Evolutionary conservation across 2,329 filamentous ascomycete genomes (phyloP), one percentile per base, ranked within the genome.

Genomic region (Aureobasidium sp.): DNA sequence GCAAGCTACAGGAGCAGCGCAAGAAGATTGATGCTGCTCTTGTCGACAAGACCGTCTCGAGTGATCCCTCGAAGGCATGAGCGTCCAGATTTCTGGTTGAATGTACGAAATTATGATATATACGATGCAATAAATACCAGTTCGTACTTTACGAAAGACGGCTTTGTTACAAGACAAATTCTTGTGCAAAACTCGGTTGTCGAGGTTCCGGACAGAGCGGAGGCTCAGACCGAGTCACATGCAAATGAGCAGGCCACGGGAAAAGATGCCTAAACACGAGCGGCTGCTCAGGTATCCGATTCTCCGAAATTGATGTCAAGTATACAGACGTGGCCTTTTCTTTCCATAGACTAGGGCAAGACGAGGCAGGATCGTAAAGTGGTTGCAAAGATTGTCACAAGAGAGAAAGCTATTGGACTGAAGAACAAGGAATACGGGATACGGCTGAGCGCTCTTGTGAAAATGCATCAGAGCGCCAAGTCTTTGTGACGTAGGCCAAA

Each of bases 21-120:
- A 63, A 63, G 59, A 61, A 61, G 55, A 54, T 56, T 10, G 56
- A 55, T 50, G 61, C 61, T 19, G 61, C 62, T 57, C 11, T 61
- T 35, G 61, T 63, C 19, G 41, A 45, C 11, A 22, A 29, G 6
- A 32, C 25, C 4, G 12, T 45, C 29, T 45, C 41, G 17, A 42
- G 40, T 17, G 14, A 24, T 45, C 41, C 41, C 12, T 27, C 30
- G 4, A 48, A 48, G 4, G 44, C 44, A 48, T 48, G n/a, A 44
- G 19, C n/a, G n/a, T n/a, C n/a, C n/a, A n/a, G n/a, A n/a, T n/a
- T n/a, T n/a, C n/a, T n/a, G n/a, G n/a, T n/a, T n/a, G 22, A 19
- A 29, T 10, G 41, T 38, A 39, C 12, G 35, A 39, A 50, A 17
- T 39, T n/a, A 39, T 21, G 45, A 38, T n/a, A n/a, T n/a, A n/a